Evolutionary conservation across 768 basidiomycete genomes (phyloP).

Genomic region (Leccinum sublutescens): DNA sequence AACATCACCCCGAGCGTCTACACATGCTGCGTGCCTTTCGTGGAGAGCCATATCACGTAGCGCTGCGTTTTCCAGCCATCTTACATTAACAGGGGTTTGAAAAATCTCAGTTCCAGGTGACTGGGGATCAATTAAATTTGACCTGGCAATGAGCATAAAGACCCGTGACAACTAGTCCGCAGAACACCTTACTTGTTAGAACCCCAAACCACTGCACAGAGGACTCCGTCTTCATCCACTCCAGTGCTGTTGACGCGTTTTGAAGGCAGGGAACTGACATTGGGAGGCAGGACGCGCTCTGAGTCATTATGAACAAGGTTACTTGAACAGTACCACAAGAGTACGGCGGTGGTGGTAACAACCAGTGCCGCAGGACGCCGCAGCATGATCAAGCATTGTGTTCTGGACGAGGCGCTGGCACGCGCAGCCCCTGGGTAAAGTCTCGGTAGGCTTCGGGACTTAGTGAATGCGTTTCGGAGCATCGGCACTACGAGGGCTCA

Average conservation of each 20-base stretch:
- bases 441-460: neutral
- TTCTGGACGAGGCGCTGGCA: neutral
- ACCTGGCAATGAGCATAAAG: conserved; percentile 35
- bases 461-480: conserved; percentile 11
- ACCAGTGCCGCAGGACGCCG: conserved; percentile 17
- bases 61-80: conserved; percentile 66
- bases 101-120: conserved; percentile 40
- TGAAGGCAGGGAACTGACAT: neutral
- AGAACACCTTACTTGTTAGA: conserved; percentile 57
- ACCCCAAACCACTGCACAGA: conserved; percentile 67
- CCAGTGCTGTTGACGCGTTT: conserved; percentile 23
- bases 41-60: conserved; percentile 73
- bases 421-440: conserved; percentile 10
- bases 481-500: neutral
- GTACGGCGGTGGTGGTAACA: conserved; percentile 26
- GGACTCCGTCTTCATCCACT: conserved; percentile 23
- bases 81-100: conserved; percentile 47
- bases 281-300: conserved; percentile 4
- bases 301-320: conserved; percentile 39
- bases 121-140: conserved; percentile 43
- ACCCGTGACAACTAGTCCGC: neutral
- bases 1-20: conserved; percentile 77
- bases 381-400: neutral
- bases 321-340: conserved; percentile 39
- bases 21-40: conserved; percentile 65